Conservation (phyloP, 768 basidiomycete genomes). For the Symmetrospora coprosmae region DNA sequence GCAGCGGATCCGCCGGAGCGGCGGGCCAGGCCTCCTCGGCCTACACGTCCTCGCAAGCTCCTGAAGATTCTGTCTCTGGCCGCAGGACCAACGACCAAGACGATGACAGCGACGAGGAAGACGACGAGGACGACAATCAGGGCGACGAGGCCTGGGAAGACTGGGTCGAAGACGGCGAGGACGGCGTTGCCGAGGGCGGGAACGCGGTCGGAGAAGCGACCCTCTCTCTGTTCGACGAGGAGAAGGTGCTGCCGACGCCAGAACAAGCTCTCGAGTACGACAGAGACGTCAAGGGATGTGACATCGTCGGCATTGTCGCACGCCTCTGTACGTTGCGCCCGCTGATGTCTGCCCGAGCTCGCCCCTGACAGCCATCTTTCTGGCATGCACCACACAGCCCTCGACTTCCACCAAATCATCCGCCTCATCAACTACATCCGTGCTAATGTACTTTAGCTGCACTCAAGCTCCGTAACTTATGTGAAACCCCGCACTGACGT, state of each 20-base stretch:
- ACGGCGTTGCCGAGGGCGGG: too few species aligned
- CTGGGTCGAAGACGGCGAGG: slow-evolving; percentile 12
- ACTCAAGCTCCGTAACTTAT: not conserved
- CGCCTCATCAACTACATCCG: slow-evolving; percentile 77
- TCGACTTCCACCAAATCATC: slow-evolving; percentile 67
- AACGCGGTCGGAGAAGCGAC: slow-evolving; percentile 37
- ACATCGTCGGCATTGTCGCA: slow-evolving; percentile 45
- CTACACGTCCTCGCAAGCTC: too few species aligned
- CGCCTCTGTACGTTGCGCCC: slow-evolving; percentile 45
- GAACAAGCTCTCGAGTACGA: slow-evolving; percentile 53
- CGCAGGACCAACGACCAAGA: too few species aligned
- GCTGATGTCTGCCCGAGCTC: not conserved
- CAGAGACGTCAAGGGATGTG: slow-evolving; percentile 48
- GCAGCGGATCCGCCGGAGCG: too few species aligned
- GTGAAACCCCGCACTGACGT: not conserved
- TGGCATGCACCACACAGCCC: slow-evolving; percentile 39
- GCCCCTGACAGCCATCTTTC: not conserved
- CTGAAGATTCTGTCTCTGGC: too few species aligned
- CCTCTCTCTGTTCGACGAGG: slow-evolving; percentile 64
- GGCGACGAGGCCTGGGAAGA: slow-evolving; percentile 14
- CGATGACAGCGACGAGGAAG: not conserved
- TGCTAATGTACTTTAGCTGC: slow-evolving; percentile 46
- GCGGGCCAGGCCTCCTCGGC: too few species aligned
- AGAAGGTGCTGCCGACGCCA: slow-evolving; percentile 47
- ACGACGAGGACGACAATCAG: not conserved